These are phyloP conservation scores for Mycena alexandri DNA, from an alignment of 768 basidiomycete genomes.

Conservation along the genomic window DNA sequence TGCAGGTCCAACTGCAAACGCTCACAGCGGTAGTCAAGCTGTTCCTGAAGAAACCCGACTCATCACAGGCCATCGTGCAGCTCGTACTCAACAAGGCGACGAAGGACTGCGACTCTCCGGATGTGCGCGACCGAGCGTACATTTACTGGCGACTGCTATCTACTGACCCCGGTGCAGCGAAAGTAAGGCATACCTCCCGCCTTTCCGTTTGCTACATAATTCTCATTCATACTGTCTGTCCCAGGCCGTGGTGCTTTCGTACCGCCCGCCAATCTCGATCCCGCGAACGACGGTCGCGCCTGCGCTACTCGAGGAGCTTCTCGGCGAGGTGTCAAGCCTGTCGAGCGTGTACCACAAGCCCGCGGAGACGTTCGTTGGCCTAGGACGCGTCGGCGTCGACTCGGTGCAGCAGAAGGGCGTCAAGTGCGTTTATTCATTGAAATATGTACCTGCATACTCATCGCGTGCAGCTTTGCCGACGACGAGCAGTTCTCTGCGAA, in stretches of 20 bases:
- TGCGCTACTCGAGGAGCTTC: conserved; percentile 89
- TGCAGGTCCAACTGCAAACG: conserved; percentile 78
- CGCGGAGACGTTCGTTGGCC: conserved; percentile 93
- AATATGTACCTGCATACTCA: background rate
- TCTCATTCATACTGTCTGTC: conserved; percentile 6
- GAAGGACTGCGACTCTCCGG: conserved; percentile 96
- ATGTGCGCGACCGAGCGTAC: conserved; percentile 96
- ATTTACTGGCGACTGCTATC: conserved; percentile 98
- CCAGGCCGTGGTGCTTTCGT: conserved; percentile 87
- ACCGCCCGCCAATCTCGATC: conserved; percentile 93
- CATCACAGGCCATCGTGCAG: conserved; percentile 93
- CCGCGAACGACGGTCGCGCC: conserved; percentile 92
- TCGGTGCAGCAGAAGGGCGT: conserved; percentile 70
- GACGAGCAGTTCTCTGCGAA: conserved; percentile 76
- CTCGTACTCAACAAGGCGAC: conserved; percentile 92
- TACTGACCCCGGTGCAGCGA: conserved; percentile 96
- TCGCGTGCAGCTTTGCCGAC: conserved; percentile 44
- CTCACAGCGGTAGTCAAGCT: conserved; percentile 97
- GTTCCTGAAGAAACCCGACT: conserved; percentile 95
- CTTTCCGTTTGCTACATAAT: background rate
- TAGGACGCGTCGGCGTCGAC: conserved; percentile 89
- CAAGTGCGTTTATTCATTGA: conserved; percentile 56
- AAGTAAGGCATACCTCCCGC: conserved; percentile 61
- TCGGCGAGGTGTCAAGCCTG: conserved; percentile 89
- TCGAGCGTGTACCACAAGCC: conserved; percentile 99